Evolutionary conservation across 441 rosid species (phyloP).

Genomic region (Cnidoscolus chayamansa): DNA sequence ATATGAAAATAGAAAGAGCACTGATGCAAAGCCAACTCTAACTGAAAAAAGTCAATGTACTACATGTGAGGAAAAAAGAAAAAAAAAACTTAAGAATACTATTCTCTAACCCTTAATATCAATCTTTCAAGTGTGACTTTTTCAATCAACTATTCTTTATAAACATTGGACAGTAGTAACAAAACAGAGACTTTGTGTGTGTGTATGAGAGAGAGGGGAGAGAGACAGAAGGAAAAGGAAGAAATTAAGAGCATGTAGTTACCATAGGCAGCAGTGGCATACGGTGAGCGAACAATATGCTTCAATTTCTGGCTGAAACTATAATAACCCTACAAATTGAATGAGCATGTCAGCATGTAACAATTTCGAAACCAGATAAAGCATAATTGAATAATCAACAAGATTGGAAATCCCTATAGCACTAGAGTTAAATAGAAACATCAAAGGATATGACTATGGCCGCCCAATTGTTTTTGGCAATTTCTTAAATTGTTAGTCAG

Average conservation of each 20-base stretch:
- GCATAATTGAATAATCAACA: not conserved
- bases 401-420: not conserved
- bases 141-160: no score
- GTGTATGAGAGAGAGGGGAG: not conserved
- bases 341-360: constrained; percentile 14
- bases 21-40: not conserved
- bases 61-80: not conserved
- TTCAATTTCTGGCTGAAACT: constrained; percentile 98
- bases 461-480: not conserved
- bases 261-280: constrained; percentile 89
- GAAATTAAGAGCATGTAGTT: constrained; percentile 13
- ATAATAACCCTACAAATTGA: constrained; percentile 72
- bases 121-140: no score
- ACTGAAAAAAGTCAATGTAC: not conserved
- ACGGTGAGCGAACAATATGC: constrained; percentile 88
- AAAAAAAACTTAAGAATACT: not conserved
- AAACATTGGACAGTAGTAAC: no score
- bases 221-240: no score
- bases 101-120: no score
- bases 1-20: not conserved
- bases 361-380: constrained; percentile 13
- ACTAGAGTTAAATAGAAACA: constrained; percentile 4
- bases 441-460: constrained; percentile 4
- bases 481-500: not conserved
- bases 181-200: not conserved